Evolutionary conservation across 169 alveolate genomes (phyloP).

Genomic region (Cryptosporidium meleagridis): DNA sequence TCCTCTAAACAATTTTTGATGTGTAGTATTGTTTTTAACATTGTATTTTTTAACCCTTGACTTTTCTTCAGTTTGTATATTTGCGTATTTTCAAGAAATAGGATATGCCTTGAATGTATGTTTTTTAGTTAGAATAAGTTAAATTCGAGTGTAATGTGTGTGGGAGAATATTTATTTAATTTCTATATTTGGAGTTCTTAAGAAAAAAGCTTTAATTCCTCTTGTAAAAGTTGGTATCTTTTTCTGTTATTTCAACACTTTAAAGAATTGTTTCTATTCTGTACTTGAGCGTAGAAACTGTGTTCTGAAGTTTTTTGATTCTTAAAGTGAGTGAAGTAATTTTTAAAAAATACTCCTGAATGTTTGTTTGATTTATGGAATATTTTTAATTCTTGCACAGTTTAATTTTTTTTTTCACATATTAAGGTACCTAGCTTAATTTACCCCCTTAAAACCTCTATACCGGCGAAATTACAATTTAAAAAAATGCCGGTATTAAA

Average conservation of each 20-base stretch:
- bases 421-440: too few relatives aligned
- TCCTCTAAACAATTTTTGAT: constrained; percentile 54
- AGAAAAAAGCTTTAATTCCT: background rate
- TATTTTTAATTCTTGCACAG: background rate
- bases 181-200: background rate
- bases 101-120: too few relatives aligned
- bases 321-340: background rate
- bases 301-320: too few relatives aligned
- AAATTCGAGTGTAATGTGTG: background rate
- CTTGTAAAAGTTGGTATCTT: too few relatives aligned
- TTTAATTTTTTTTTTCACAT: too few relatives aligned
- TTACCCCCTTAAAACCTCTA: background rate
- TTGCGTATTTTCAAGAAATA: background rate
- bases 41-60: background rate
- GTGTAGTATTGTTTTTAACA: background rate
- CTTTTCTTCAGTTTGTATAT: too few relatives aligned
- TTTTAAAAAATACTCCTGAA: background rate
- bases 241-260: too few relatives aligned
- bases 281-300: background rate
- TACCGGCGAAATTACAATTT: background rate
- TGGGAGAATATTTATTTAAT: background rate
- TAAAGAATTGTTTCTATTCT: too few relatives aligned
- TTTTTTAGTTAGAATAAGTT: too few relatives aligned
- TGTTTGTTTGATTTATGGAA: too few relatives aligned
- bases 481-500: background rate